These are phyloP conservation scores for Hypoxylon lenormandii DNA, from an alignment of 495 filamentous ascomycete species.

Conservation along the genomic window DNA sequence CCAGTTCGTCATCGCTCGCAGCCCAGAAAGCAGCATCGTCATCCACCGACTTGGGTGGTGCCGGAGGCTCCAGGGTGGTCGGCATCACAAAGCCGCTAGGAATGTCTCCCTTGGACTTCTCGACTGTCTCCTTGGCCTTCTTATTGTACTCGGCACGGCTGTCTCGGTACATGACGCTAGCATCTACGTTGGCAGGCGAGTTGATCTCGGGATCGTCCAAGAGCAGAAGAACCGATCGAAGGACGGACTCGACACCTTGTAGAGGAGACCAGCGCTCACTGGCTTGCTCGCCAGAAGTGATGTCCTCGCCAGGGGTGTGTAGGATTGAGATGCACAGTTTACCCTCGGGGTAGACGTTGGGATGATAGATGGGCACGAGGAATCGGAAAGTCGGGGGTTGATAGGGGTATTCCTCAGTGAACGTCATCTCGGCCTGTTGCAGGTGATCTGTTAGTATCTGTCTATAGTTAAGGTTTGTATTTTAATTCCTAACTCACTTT, in stretches of 20 bases:
- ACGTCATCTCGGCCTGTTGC: constrained; percentile 78
- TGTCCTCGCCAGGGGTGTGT: constrained; percentile 89
- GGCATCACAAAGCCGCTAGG: constrained; percentile 87
- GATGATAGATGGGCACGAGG: constrained; percentile 80
- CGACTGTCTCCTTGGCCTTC: constrained; percentile 75
- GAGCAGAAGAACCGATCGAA: constrained; percentile 91
- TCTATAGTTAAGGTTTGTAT: constrained; percentile 10
- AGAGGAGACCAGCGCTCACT: constrained; percentile 91
- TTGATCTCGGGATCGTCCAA: constrained; percentile 93
- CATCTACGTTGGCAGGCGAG: constrained; percentile 95
- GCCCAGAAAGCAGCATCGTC: constrained; percentile 86
- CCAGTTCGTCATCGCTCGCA: constrained; percentile 82
- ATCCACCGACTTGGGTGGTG: constrained; percentile 70
- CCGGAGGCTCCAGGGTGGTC: constrained; percentile 69
- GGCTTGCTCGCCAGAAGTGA: constrained; percentile 88
- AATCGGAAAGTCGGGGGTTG: constrained; percentile 93
- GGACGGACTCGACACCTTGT: constrained; percentile 91
- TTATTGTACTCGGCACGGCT: constrained; percentile 73
- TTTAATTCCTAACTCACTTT: constrained; percentile 58
- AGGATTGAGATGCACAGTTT: constrained; percentile 96
- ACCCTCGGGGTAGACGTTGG: constrained; percentile 92
- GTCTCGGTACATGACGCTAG: constrained; percentile 84
- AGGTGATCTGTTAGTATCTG: constrained; percentile 21
- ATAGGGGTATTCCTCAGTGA: constrained; percentile 90
- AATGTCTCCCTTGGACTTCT: constrained; percentile 79